A percentile compares a stretch with the other conserved stretches of the same genome.
Conservation (phyloP, 345 rosid genomes). For the Eucalyptus tenuipes region DNA sequence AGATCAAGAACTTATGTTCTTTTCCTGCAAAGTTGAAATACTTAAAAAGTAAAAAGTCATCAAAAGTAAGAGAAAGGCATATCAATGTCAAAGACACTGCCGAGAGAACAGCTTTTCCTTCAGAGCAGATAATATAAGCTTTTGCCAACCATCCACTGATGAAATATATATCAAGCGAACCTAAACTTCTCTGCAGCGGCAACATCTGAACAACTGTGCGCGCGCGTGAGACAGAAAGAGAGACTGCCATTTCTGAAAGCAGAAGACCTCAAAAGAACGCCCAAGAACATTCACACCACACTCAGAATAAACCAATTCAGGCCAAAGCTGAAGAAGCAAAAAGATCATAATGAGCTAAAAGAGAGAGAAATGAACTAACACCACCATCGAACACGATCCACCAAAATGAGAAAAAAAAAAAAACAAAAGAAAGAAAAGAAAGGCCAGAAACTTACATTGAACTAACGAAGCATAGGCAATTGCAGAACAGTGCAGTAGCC, state of each 20-base stretch:
- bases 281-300: background rate
- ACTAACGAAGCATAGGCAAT: background rate
- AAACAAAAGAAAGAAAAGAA: background rate
- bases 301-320: background rate
- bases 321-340: background rate
- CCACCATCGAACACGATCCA: background rate
- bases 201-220: background rate
- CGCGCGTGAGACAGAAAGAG: background rate
- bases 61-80: background rate
- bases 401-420: background rate
- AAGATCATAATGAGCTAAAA: background rate
- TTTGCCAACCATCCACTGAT: background rate
- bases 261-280: background rate
- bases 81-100: background rate
- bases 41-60: background rate
- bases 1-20: background rate
- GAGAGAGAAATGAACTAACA: background rate
- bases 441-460: background rate
- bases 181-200: background rate
- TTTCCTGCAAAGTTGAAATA: background rate
- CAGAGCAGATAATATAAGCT: background rate
- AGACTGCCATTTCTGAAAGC: background rate
- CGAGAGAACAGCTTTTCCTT: background rate
- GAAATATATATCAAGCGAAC: background rate
- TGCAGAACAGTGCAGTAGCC: background rate